Conservation (phyloP, 176 grass and related monocot genomes). For the Musa itinerans region DNA sequence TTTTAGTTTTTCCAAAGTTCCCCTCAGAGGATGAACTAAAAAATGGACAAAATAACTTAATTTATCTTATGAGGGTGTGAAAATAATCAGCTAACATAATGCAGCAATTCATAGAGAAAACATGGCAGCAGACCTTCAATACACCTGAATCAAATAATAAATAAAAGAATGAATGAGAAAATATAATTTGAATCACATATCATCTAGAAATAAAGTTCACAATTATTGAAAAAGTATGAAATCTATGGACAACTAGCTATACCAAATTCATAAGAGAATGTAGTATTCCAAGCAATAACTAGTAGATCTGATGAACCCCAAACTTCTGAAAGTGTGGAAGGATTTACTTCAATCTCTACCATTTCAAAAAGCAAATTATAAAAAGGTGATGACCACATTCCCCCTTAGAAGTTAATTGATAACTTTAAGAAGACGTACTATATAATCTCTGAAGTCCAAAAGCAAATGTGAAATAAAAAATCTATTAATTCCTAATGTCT, state of each 20-base stretch:
- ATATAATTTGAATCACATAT: no score
- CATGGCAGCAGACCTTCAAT: no score
- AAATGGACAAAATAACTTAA: no score
- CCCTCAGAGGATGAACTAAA: no score
- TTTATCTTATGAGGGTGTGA: no score
- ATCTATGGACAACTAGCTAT: not conserved
- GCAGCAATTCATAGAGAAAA: no score
- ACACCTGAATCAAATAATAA: no score
- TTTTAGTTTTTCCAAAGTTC: no score
- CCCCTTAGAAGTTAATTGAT: not conserved
- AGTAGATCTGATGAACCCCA: not conserved
- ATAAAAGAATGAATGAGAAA: no score
- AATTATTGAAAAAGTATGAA: not conserved
- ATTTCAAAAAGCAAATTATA: not conserved
- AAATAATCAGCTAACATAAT: no score
- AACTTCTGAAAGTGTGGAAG: not conserved
- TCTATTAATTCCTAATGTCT: not conserved
- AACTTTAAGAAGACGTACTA: not conserved
- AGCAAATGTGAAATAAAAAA: not conserved
- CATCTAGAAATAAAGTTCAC: no score
- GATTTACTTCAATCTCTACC: no score
- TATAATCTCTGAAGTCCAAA: not conserved
- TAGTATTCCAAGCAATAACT: not conserved
- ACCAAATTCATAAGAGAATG: not conserved
- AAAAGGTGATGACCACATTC: not conserved